These are phyloP conservation scores for Hyphodiscus sp. DNA, from an alignment of 2,329 filamentous ascomycete genomes.

Conservation along the genomic window DNA sequence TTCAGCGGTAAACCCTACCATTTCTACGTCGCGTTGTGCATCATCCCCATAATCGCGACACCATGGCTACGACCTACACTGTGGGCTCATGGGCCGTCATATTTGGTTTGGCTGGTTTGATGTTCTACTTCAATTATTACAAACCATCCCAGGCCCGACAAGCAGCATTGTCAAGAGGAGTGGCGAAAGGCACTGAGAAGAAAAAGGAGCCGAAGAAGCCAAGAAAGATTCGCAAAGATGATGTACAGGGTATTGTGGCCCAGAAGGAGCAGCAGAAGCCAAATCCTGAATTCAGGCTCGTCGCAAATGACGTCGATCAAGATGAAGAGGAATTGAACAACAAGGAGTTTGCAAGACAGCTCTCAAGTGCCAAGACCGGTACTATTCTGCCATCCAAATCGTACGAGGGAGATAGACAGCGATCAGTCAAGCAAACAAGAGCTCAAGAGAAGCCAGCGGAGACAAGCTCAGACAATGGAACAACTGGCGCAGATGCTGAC, in stretches of 20 bases:
- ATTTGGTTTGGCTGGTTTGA: not conserved
- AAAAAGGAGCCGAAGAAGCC: conserved; percentile 21
- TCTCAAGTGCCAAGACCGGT: conserved; percentile 65
- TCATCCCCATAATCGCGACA: not conserved
- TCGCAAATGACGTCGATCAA: conserved; percentile 11
- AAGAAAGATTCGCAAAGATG: conserved; percentile 23
- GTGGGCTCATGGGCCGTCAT: not conserved
- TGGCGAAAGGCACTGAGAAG: conserved; percentile 12
- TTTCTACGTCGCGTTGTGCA: not conserved
- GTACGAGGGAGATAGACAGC: conserved; percentile 35
- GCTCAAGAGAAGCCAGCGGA: conserved; percentile 46
- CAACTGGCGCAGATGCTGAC: conserved; percentile 68
- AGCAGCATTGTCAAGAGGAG: not conserved
- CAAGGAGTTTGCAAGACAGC: conserved; percentile 69
- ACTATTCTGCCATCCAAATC: conserved; percentile 49
- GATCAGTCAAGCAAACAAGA: conserved; percentile 64
- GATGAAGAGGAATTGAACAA: conserved; percentile 57
- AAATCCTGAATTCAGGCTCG: not conserved
- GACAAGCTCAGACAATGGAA: conserved; percentile 37
- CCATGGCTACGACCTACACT: not conserved
- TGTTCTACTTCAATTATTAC: not conserved
- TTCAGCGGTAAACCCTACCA: not conserved
- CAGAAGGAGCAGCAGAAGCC: conserved; percentile 1
- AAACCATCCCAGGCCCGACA: conserved; percentile 12
- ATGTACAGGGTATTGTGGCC: conserved; percentile 18